A percentile compares a stretch with the other conserved stretches of the same genome.
Conservation (phyloP, 1,139 yeast genomes). For the Kodamaea suecica region DNA sequence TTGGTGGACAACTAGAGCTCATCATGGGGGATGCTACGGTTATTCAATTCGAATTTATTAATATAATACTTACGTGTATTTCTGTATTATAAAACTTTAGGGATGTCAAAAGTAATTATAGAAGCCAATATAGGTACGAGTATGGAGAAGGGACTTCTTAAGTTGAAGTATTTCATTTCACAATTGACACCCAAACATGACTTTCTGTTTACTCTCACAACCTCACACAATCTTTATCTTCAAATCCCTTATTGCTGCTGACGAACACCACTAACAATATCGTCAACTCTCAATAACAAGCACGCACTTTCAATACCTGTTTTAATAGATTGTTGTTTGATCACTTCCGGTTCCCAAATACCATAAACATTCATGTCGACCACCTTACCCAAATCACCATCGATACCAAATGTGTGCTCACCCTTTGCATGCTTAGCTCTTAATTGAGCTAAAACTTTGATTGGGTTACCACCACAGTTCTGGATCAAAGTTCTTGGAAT, state of each 20-base stretch:
- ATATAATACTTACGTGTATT: too few relatives aligned
- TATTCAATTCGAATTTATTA: too few relatives aligned
- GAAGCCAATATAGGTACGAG: too few relatives aligned
- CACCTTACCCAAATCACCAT: constrained; percentile 90
- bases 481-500: constrained; percentile 96
- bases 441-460: constrained; percentile 80
- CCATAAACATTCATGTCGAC: constrained; percentile 96
- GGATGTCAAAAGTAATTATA: too few relatives aligned
- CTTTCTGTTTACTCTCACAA: too few relatives aligned
- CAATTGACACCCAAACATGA: too few relatives aligned
- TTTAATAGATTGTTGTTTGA: constrained; percentile 93
- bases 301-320: constrained; percentile 98
- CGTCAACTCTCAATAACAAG: constrained; percentile 90
- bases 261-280: constrained; percentile 94
- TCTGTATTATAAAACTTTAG: too few relatives aligned
- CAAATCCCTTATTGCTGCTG: constrained; percentile 11
- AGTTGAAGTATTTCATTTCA: too few relatives aligned
- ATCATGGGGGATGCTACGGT: too few relatives aligned
- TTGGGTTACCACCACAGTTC: constrained; percentile 97
- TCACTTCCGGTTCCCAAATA: constrained; percentile 98
- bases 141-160: too few relatives aligned
- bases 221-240: background rate
- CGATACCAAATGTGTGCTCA: constrained; percentile 79
- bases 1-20: too few relatives aligned
- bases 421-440: constrained; percentile 98